Base-by-base conservation (phyloP, 805 yeast species). In the Wickerhamomyces hampshirensis region DNA sequence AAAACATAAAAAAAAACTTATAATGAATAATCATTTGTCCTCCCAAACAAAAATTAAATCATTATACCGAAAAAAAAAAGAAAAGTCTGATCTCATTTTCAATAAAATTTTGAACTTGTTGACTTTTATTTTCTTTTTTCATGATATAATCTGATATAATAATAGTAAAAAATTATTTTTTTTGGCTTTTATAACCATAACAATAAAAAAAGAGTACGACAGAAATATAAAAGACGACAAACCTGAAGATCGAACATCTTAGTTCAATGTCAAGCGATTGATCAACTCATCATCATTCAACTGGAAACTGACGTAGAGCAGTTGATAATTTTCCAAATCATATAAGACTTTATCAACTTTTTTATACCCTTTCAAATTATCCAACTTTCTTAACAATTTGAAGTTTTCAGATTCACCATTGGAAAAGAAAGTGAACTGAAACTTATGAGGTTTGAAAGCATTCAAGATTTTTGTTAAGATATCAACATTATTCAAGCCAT, bases 381-480 rank as follows among this genome's bases (percentile, higher is more conserved):
- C 53, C 26, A 55, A 46, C 14, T 51, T 37, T 28, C 38, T 60
- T 51, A 51, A 51, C 48, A 72, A 51, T 30, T 55, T 46, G 18
- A 47, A 37, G 43, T 62, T 61, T 15, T 64, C 66, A 30, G 65
- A 62, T 30, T 53, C 55, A 36, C 50, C 53, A 19, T 57, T 47
- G 38, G 52, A 31, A 28, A 77, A 77, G 35, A 75, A 62, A 5
- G 79, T 75, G 36, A 73, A 59, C 35, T 87, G 79, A 54, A 91
- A 87, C 53, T 77, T 79, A 15, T 77, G 76, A 3, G 98, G 98
- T 38, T 68, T 68, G 59, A 91, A 81, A 19, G 83, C 70, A 5
- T 61, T 51, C 46, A 88, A 65, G 3, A 88, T 81, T 27, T 72
- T 73, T 28, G 62, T 47, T 43, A 85, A 59, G 8, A 86, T 77